A percentile compares a stretch with the other conserved stretches of the same genome.
These are phyloP conservation scores for Russula brevipes DNA, from an alignment of 768 basidiomycete species.

Conservation along the genomic window DNA sequence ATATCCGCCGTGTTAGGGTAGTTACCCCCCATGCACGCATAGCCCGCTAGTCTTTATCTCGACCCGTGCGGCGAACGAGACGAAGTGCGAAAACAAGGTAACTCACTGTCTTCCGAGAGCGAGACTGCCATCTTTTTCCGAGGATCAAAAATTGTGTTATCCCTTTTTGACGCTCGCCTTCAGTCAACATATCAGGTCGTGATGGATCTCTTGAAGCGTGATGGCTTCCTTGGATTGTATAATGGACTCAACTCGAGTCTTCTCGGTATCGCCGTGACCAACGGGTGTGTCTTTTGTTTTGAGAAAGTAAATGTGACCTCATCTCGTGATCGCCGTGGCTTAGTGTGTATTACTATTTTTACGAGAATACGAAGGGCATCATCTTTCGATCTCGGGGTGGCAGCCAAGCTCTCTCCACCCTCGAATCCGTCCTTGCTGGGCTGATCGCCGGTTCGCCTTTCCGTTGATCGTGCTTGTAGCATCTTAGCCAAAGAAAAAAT, in stretches of 20 bases:
- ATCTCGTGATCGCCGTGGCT: not conserved
- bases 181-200: slow-evolving; percentile 65
- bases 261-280: slow-evolving; percentile 88
- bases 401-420: slow-evolving; percentile 67
- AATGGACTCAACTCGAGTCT: slow-evolving; percentile 81
- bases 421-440: slow-evolving; percentile 87
- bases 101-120: slow-evolving; percentile 14
- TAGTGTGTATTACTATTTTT: slow-evolving; percentile 92
- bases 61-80: slow-evolving; percentile 88
- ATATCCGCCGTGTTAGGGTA: slow-evolving; percentile 9
- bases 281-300: slow-evolving; percentile 52
- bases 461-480: not conserved
- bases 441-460: slow-evolving; percentile 67
- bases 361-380: slow-evolving; percentile 60
- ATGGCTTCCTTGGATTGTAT: slow-evolving; percentile 82
- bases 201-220: slow-evolving; percentile 71
- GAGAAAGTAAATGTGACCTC: not conserved
- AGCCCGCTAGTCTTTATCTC: slow-evolving; percentile 91
- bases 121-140: not conserved
- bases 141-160: slow-evolving; percentile 8
- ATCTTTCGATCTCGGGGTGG: slow-evolving; percentile 52
- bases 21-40: slow-evolving; percentile 8
- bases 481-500: slow-evolving; percentile 7
- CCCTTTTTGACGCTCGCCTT: not conserved
- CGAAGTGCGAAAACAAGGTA: slow-evolving; percentile 73